phyloP scores from a whole-genome alignment of 805 yeast genomes.

The Danielia reshetovae region DNA sequence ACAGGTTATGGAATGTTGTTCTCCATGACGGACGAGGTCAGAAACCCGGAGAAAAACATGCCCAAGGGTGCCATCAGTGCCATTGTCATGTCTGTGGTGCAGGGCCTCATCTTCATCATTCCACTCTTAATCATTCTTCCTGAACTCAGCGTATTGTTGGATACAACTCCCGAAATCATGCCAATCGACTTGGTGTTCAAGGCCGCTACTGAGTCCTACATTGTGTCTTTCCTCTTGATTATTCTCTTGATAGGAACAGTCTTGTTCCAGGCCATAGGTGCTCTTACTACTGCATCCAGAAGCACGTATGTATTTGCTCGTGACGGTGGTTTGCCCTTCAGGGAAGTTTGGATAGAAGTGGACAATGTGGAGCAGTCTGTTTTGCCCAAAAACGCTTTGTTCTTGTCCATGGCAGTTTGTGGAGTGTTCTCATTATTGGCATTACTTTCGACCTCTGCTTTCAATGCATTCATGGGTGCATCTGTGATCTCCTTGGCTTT shows the following conservation, averaged over 20 bases:
- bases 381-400: slow-evolving; percentile 68
- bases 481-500: slow-evolving; percentile 71
- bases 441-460: slow-evolving; percentile 66
- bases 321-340: slow-evolving; percentile 74
- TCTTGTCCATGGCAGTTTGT: slow-evolving; percentile 61
- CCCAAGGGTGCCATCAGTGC: slow-evolving; percentile 71
- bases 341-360: slow-evolving; percentile 61
- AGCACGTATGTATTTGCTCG: slow-evolving; percentile 79
- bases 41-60: slow-evolving; percentile 66
- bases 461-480: slow-evolving; percentile 80
- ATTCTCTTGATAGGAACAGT: slow-evolving; percentile 65
- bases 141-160: slow-evolving; percentile 52
- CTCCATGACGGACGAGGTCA: slow-evolving; percentile 79
- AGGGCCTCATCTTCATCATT: slow-evolving; percentile 67
- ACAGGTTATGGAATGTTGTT: slow-evolving; percentile 83
- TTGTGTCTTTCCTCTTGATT: slow-evolving; percentile 67
- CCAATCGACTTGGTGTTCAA: slow-evolving; percentile 79
- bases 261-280: slow-evolving; percentile 73
- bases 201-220: slow-evolving; percentile 60
- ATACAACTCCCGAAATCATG: slow-evolving; percentile 59
- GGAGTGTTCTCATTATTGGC: slow-evolving; percentile 61
- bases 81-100: slow-evolving; percentile 58
- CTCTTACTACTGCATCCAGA: slow-evolving; percentile 78
- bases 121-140: slow-evolving; percentile 74
- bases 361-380: slow-evolving; percentile 51